Evolutionary conservation across 306 rosid genomes (phyloP), one percentile per base, ranked within the genome.

Genomic region (Betula pendula): DNA sequence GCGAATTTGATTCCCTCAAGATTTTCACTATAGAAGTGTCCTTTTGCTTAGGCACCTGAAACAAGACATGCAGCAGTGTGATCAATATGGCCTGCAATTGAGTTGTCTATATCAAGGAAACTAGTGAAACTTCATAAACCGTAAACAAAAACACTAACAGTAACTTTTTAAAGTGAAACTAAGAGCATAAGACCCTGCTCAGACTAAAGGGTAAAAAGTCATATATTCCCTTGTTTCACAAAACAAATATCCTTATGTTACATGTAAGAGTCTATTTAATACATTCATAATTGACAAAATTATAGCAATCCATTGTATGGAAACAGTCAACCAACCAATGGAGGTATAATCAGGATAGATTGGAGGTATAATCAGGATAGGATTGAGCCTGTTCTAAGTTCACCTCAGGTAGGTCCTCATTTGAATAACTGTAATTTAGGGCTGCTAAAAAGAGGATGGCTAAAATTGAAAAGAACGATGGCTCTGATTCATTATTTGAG

Each of bases 1-100:
- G 77, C 17, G 96, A 88, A 81, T 91, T 94, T 70, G 98, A 75
- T 44, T 90, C 84, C 86, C 89, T 87, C 90, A 94, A 72, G 38
- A 92, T 84, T 67, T 84, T 80, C 75, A 85, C 22, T 75, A 90
- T 69, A 58, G 91, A 65, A 71, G 76, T 33, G 27, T 69, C 55
- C 73, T 85, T 83, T 72, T 14, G 85, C 68, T 82, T 52, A 83
- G 22, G 72, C 53, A 42, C 74, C 97, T 90, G 89, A 69, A 53
- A 58, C 68, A 79, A 73, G 49, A 77, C 45, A 83, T 25, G 29
- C 6, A 44, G 10, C 47, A 70, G 25, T 60, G 51, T 45, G 55
- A 51, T 78, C 76, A 77, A 44, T 40, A 12, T 14, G 17, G 73
- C 45, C 60, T 52, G 68, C 58, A 72, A 66, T 44, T 65, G 8